Percentiles rank a stretch among this genome's conserved stretches.
These are phyloP conservation scores for Komagataella ulmi DNA, from an alignment of 805 yeast genomes.

Conservation along the genomic window DNA sequence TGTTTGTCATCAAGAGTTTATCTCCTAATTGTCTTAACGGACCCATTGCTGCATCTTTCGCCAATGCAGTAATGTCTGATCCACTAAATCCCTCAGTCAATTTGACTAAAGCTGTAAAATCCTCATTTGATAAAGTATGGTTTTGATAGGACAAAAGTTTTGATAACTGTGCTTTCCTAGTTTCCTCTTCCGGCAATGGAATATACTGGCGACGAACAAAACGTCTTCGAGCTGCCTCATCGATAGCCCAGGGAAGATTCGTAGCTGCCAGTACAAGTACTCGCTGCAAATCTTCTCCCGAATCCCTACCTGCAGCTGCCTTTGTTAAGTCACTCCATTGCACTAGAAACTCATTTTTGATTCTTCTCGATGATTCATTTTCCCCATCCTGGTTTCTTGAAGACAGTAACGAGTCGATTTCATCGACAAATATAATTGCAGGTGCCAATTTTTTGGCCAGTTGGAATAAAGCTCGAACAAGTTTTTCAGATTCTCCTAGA, in stretches of 20 bases:
- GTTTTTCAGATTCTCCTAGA: slow-evolving; percentile 87
- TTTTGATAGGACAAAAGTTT: slow-evolving; percentile 61
- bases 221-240: slow-evolving; percentile 91
- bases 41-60: slow-evolving; percentile 98
- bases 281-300: slow-evolving; percentile 38
- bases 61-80: slow-evolving; percentile 82
- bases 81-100: slow-evolving; percentile 84
- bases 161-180: slow-evolving; percentile 57
- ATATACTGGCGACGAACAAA: slow-evolving; percentile 88
- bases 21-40: slow-evolving; percentile 88
- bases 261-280: slow-evolving; percentile 92
- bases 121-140: slow-evolving; percentile 51
- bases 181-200: slow-evolving; percentile 83
- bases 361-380: slow-evolving; percentile 78
- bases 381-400: slow-evolving; percentile 58
- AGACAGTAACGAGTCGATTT: slow-evolving; percentile 82
- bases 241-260: slow-evolving; percentile 93
- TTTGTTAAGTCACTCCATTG: slow-evolving; percentile 91
- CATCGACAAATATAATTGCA: slow-evolving; percentile 89
- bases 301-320: slow-evolving; percentile 68
- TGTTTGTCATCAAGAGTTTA: slow-evolving; percentile 50
- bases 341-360: slow-evolving; percentile 84
- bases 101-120: slow-evolving; percentile 43
- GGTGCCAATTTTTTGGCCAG: slow-evolving; percentile 83
- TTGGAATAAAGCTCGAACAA: slow-evolving; percentile 78